Conservation (phyloP, 2,329 filamentous ascomycete genomes). For the Xylaria sp. region DNA sequence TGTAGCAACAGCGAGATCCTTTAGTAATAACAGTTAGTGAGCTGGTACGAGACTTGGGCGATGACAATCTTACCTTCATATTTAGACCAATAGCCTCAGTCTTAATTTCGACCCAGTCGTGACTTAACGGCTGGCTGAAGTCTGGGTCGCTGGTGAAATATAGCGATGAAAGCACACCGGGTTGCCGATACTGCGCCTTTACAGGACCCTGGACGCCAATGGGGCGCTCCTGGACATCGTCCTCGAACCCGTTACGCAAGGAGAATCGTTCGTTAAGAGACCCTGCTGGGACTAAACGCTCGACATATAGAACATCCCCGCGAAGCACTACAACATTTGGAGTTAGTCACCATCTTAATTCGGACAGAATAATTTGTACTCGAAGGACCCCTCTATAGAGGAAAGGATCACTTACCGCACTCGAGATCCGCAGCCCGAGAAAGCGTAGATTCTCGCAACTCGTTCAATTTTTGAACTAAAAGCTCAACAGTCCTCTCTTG, state of each 20-base stretch:
- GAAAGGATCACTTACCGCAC: no score
- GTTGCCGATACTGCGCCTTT: slow-evolving; percentile 10
- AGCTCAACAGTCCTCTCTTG: not conserved
- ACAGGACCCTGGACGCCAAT: slow-evolving; percentile 7
- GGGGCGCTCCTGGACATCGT: slow-evolving; percentile 7
- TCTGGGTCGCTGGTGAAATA: slow-evolving; percentile 18
- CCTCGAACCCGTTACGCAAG: slow-evolving; percentile 9
- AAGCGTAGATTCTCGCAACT: not conserved
- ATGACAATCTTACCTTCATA: not conserved
- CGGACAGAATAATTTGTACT: no score
- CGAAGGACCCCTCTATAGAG: no score
- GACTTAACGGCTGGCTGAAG: not conserved
- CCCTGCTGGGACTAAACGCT: slow-evolving; percentile 13
- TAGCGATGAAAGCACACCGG: slow-evolving; percentile 21
- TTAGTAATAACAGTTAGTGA: not conserved
- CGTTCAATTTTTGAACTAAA: not conserved
- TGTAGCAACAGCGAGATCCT: slow-evolving; percentile 20
- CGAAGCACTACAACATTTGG: no score
- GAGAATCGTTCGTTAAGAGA: slow-evolving; percentile 14
- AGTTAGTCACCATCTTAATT: no score
- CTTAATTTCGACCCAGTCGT: slow-evolving; percentile 18
- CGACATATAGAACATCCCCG: slow-evolving; percentile 12
- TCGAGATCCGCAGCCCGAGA: slow-evolving; percentile 9
- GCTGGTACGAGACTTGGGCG: not conserved
- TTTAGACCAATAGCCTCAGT: not conserved